Percentiles rank a stretch among this genome's conserved stretches.
These are phyloP conservation scores for Septoria linicola DNA, from an alignment of 2,329 filamentous ascomycete genomes.

Conservation along the genomic window DNA sequence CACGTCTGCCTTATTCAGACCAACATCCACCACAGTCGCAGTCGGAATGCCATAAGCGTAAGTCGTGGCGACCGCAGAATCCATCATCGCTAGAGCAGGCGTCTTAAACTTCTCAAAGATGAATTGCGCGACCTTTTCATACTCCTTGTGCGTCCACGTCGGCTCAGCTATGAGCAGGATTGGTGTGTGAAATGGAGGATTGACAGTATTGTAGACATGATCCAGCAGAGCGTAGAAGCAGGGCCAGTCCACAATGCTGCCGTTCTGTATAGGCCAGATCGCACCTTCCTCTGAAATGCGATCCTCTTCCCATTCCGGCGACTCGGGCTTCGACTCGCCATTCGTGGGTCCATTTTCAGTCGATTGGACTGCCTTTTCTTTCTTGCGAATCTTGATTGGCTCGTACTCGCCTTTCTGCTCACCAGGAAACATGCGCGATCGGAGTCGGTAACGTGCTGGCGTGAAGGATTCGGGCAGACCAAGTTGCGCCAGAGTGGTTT, in stretches of 20 bases:
- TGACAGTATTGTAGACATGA: conserved; percentile 85
- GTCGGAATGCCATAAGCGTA: conserved; percentile 78
- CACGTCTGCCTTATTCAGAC: conserved; percentile 87
- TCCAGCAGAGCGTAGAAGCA: conserved; percentile 92
- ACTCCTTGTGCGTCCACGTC: conserved; percentile 83
- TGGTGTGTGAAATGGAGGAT: conserved; percentile 89
- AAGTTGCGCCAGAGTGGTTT: conserved; percentile 86
- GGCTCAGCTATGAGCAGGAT: conserved; percentile 88
- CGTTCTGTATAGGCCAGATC: conserved; percentile 78
- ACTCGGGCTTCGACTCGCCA: conserved; percentile 53
- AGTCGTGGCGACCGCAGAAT: conserved; percentile 78
- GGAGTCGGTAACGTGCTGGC: conserved; percentile 79
- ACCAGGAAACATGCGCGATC: conserved; percentile 87
- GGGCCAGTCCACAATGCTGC: conserved; percentile 83
- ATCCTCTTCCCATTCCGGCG: conserved; percentile 79
- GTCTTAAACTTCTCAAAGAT: conserved; percentile 97
- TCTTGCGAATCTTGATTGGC: conserved; percentile 71
- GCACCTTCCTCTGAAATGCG: conserved; percentile 84
- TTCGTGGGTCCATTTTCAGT: conserved; percentile 23
- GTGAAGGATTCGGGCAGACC: conserved; percentile 88
- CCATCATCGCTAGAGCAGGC: conserved; percentile 85
- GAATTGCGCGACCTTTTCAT: conserved; percentile 85
- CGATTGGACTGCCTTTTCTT: conserved; percentile 31
- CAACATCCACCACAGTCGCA: conserved; percentile 87
- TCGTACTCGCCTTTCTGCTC: conserved; percentile 77